phyloP scores from a whole-genome alignment of 1,284 basidiomycete species.

The Anthracocystis setariae region DNA sequence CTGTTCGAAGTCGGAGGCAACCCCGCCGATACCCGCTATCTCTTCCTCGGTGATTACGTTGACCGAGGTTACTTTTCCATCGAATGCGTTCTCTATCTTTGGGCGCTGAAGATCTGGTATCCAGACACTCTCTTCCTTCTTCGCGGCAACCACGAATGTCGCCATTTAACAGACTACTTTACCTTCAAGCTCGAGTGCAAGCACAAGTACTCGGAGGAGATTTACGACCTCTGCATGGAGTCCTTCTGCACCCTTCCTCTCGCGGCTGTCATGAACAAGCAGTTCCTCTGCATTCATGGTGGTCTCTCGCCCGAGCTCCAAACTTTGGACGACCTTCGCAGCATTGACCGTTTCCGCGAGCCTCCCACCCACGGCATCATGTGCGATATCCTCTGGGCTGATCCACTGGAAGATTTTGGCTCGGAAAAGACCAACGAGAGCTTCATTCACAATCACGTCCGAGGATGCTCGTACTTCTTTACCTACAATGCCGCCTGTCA shows the following conservation, averaged over 20 bases:
- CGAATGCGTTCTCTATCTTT: constrained; percentile 67
- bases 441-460: constrained; percentile 91
- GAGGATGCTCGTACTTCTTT: constrained; percentile 96
- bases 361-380: constrained; percentile 92
- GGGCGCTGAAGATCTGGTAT: constrained; percentile 68
- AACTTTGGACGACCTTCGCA: constrained; percentile 86
- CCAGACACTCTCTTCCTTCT: constrained; percentile 66
- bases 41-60: constrained; percentile 68
- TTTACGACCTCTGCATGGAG: constrained; percentile 71
- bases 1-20: constrained; percentile 67
- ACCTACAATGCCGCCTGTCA: constrained; percentile 91
- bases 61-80: constrained; percentile 68
- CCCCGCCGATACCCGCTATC: constrained; percentile 66
- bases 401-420: constrained; percentile 92
- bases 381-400: constrained; percentile 95
- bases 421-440: constrained; percentile 85
- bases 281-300: constrained; percentile 94
- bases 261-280: constrained; percentile 95
- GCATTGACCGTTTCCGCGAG: constrained; percentile 94
- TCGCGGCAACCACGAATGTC: constrained; percentile 68
- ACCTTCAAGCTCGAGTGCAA: constrained; percentile 68
- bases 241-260: constrained; percentile 91
- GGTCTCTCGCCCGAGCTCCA: constrained; percentile 89
- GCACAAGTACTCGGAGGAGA: constrained; percentile 68
- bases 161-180: constrained; percentile 67